Conservation (phyloP, 2,329 filamentous ascomycete species). For the Fusarium illudens region DNA sequence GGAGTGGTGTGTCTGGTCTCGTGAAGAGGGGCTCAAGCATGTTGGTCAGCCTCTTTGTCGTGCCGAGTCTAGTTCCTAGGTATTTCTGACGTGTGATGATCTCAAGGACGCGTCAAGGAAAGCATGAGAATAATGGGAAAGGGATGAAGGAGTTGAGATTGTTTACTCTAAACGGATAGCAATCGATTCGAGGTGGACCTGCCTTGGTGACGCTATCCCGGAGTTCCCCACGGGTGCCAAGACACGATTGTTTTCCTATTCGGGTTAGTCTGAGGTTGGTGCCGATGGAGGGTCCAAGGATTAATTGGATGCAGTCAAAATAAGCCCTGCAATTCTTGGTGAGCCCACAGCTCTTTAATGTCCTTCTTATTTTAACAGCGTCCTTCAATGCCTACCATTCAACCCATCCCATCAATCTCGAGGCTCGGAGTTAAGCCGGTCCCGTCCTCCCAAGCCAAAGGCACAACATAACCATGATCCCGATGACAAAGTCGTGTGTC, state of each 20-base stretch:
- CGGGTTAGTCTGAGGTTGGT: constrained; percentile 8
- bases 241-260: constrained; percentile 42
- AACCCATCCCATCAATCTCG: background rate
- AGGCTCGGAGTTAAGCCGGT: background rate
- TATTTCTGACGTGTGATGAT: background rate
- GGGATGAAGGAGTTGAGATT: background rate
- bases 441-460: background rate
- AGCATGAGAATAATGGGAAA: background rate
- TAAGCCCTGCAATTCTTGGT: fast-evolving
- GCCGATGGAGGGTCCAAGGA: background rate
- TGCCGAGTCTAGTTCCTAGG: background rate
- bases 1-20: background rate
- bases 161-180: constrained; percentile 25
- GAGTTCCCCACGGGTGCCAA: constrained; percentile 10
- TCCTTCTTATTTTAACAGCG: background rate
- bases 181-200: constrained; percentile 1
- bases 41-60: background rate
- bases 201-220: background rate
- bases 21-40: constrained; percentile 27
- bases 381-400: background rate
- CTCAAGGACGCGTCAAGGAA: background rate
- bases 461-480: background rate
- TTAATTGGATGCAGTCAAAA: background rate
- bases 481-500: background rate
- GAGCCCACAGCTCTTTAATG: fast-evolving